Evolutionary conservation across 139 green algal genomes (phyloP).

Genomic region (Limnomonas spitsbergensis): DNA sequence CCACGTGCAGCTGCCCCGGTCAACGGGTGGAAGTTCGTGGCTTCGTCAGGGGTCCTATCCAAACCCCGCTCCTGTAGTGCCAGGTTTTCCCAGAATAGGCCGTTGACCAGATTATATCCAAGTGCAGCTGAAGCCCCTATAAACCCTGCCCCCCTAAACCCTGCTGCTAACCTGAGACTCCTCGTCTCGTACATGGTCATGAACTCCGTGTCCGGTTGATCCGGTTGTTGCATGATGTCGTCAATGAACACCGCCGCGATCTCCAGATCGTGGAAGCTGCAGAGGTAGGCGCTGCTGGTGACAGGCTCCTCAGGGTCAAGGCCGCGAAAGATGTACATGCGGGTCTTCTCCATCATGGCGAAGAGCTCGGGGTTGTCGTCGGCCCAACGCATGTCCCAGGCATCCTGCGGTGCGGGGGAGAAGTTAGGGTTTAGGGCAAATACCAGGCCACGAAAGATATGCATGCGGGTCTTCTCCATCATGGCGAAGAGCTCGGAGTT

Average conservation of each 20-base stretch:
- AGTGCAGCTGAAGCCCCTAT: too few relatives aligned
- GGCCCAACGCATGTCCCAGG: constrained; percentile 72
- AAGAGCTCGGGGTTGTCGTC: constrained; percentile 75
- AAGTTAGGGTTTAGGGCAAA: constrained; percentile 1
- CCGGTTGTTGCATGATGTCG: constrained; percentile 66
- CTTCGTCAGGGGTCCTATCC: too few relatives aligned
- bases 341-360: constrained; percentile 81
- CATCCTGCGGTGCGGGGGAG: background rate
- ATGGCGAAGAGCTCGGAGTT: constrained; percentile 75
- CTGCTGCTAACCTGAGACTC: constrained; percentile 9
- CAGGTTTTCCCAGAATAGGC: too few relatives aligned
- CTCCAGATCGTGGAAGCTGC: constrained; percentile 69
- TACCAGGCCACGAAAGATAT: constrained; percentile 57
- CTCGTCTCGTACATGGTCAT: constrained; percentile 54
- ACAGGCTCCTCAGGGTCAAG: constrained; percentile 78
- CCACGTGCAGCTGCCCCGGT: too few relatives aligned
- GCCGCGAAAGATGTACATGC: constrained; percentile 71
- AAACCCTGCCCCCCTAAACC: background rate
- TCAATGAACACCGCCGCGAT: constrained; percentile 65
- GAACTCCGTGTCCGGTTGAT: constrained; percentile 57
- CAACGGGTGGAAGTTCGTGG: too few relatives aligned
- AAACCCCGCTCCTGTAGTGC: too few relatives aligned
- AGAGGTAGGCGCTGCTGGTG: constrained; percentile 56
- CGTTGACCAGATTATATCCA: too few relatives aligned
- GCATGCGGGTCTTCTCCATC: constrained; percentile 83